Conservation (phyloP, 495 filamentous ascomycete genomes). For the Alectoria sarmentosa region DNA sequence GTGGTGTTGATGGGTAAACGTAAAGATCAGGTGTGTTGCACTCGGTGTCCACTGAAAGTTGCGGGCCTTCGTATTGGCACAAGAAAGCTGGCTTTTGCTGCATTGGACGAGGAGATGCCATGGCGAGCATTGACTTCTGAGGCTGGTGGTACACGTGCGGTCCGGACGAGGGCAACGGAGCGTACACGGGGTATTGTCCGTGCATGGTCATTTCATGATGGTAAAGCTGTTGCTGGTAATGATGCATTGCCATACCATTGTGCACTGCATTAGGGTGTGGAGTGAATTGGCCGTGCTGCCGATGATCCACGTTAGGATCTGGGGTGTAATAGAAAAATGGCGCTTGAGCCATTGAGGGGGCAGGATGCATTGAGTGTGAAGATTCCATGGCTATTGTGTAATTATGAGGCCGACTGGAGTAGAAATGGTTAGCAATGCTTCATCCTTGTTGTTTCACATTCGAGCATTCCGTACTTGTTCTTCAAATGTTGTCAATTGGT, state of each 20-base stretch:
- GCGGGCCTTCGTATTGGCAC: conserved; percentile 48
- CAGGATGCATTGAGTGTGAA: conserved; percentile 44
- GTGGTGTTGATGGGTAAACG: conserved; percentile 80
- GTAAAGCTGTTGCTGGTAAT: conserved; percentile 34
- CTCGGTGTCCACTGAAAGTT: conserved; percentile 63
- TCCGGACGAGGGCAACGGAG: conserved; percentile 58
- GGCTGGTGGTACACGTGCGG: conserved; percentile 54
- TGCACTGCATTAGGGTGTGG: conserved; percentile 53
- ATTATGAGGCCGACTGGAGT: conserved; percentile 11
- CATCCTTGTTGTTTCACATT: not conserved
- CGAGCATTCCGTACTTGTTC: conserved; percentile 8
- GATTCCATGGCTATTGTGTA: conserved; percentile 44
- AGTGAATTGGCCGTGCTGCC: conserved; percentile 77
- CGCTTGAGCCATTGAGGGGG: conserved; percentile 61
- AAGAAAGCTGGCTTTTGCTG: conserved; percentile 70
- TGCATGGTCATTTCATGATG: conserved; percentile 33
- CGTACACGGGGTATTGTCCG: conserved; percentile 49
- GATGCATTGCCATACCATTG: conserved; percentile 45
- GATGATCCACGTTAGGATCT: conserved; percentile 64
- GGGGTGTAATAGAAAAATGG: conserved; percentile 90
- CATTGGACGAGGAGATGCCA: conserved; percentile 70
- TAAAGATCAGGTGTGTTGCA: conserved; percentile 59
- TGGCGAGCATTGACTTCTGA: conserved; percentile 53
- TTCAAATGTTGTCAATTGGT: not conserved
- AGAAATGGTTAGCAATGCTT: not conserved